phyloP scores from a whole-genome alignment of 352 stramenopile genomes.

The Phytophthora megakarya region DNA sequence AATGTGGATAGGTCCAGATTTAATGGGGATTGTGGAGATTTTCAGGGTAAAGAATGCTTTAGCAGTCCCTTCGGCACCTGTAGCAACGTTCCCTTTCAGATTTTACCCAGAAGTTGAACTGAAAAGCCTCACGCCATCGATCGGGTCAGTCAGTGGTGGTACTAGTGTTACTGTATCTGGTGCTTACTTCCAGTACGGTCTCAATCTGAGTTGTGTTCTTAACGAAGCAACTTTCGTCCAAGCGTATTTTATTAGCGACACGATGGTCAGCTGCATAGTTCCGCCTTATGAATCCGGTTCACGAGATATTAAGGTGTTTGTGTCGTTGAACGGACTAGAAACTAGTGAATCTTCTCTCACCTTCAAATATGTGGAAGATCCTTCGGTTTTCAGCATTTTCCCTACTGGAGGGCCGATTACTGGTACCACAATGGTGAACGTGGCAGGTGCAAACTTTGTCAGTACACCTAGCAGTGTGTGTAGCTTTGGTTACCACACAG shows the following conservation, averaged over 20 bases:
- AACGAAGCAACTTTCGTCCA: constrained; percentile 24
- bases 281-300: constrained; percentile 20
- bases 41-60: constrained; percentile 9
- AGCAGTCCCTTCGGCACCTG: not conserved
- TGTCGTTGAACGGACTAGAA: constrained; percentile 46
- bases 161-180: constrained; percentile 43
- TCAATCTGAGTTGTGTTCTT: constrained; percentile 42
- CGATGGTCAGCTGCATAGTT: constrained; percentile 36
- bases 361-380: constrained; percentile 41
- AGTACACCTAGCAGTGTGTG: constrained; percentile 33
- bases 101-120: constrained; percentile 42
- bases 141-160: constrained; percentile 32
- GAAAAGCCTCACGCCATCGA: constrained; percentile 20
- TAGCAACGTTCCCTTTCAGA: constrained; percentile 33
- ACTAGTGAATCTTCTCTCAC: constrained; percentile 25
- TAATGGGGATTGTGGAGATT: constrained; percentile 36
- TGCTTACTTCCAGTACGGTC: constrained; percentile 34
- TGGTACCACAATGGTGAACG: constrained; percentile 32
- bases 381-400: constrained; percentile 34
- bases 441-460: constrained; percentile 39
- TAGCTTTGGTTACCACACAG: constrained; percentile 26
- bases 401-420: constrained; percentile 34
- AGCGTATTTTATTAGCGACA: constrained; percentile 36
- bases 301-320: constrained; percentile 27
- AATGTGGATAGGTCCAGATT: constrained; percentile 12